Evolutionary conservation across 208 protist genomes (phyloP).

Genomic region (Crithidia sp.): DNA sequence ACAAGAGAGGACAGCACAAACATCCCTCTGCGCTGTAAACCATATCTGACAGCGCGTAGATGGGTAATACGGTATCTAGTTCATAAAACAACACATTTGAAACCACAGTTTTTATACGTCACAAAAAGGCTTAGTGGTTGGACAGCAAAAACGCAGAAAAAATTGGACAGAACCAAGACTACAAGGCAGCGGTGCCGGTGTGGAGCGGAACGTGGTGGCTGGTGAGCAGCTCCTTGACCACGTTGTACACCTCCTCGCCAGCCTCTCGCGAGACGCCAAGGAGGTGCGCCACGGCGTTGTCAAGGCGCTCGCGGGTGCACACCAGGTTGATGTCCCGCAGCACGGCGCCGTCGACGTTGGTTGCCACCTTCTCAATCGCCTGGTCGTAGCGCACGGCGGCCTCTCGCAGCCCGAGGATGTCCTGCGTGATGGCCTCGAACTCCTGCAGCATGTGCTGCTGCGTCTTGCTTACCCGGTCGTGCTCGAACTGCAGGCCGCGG

Average conservation of each 20-base stretch:
- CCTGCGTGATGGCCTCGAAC: conserved; percentile 40
- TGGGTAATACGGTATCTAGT: too few species aligned
- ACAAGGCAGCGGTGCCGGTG: neutral
- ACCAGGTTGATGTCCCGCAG: conserved; percentile 60
- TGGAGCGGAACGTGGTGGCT: conserved; percentile 36
- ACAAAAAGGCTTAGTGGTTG: neutral
- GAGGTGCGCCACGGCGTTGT: conserved; percentile 40
- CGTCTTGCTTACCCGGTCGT: conserved; percentile 34
- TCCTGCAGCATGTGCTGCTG: conserved; percentile 54
- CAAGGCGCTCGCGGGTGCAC: conserved; percentile 48
- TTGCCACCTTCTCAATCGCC: conserved; percentile 54
- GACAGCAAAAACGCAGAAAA: neutral
- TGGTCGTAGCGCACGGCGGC: conserved; percentile 68
- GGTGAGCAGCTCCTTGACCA: conserved; percentile 36
- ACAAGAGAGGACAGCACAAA: too few species aligned
- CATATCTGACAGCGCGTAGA: too few species aligned
- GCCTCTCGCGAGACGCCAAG: conserved; percentile 45
- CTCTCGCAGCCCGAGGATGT: conserved; percentile 54
- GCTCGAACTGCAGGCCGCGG: conserved; percentile 34
- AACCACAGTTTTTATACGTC: too few species aligned
- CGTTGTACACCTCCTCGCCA: conserved; percentile 51
- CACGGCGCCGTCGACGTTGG: conserved; percentile 37
- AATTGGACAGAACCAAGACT: neutral
- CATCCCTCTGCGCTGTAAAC: too few species aligned
- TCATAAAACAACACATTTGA: too few species aligned